Evolutionary conservation across 75 land plant species (phyloP), one percentile per base, ranked within the genome.

Genomic region (Chamaecyparis obtusa): DNA sequence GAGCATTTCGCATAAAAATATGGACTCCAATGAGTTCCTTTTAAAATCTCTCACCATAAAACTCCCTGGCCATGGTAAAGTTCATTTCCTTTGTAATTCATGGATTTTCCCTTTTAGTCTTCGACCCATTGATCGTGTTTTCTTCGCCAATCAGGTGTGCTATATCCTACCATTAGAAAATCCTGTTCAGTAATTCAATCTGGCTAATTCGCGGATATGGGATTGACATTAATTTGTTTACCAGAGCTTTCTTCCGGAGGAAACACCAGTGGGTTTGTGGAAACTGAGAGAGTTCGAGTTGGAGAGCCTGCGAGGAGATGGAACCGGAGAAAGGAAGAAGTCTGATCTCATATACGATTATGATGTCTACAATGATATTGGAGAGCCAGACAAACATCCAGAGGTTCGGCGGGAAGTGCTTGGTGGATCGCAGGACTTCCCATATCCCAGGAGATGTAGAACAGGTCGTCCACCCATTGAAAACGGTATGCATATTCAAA

Each of bases 401-500:
- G 51, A 49, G 51, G 11, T 49, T 10, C 51, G 51, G 51, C 8
- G 51, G 11, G 9, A 49, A 49, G 51, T 49, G 51, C 51, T 49
- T 9, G 51, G 11, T 49, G 51, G 11, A 49, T 49, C 51, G 13
- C 51, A 49, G 1, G 84, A 90, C 36, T 85, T 84, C 69, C 97
- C 96, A 9, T 96, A 96, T 88, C 97, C 97, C 0, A 87, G 97
- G 16, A 71, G 96, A 77, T 89, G 92, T 33, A 81, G 94, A 87
- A 96, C 96, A 0, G 96, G 96, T 13, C 85, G 97, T 11, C 87
- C 85, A n/a, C 36, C 44, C 3, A 33, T 30, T 2, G 86, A 67
- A 67, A n/a, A 33, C 27, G 78, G 88, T 56, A 56, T 48, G 85
- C 21, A 19, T 30, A 51, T 83, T n/a, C 56, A 48, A n/a, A 6